Evolutionary conservation across 2,329 filamentous ascomycete species (phyloP), one percentile per base, ranked within the genome.

Genomic region (Microdochium bolleyi): DNA sequence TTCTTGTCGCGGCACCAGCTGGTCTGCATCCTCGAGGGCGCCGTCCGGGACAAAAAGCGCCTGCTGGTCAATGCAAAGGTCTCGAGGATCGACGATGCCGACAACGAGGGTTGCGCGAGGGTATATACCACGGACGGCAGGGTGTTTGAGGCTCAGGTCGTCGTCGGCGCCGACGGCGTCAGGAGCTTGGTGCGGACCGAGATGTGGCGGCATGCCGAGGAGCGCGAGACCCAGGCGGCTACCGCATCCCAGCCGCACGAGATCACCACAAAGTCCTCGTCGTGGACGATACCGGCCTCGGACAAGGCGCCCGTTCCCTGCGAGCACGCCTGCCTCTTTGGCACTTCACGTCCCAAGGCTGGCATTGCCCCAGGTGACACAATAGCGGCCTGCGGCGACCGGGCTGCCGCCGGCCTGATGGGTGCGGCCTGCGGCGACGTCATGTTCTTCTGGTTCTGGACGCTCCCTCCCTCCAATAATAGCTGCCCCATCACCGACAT

Each of bases 1-100:
- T 49, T 58, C 11, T 50, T 63, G 22, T 57, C 61, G 46, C 55
- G 60, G 14, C 57, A 60, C 34, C 46, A 55, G 37, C 49, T 62
- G 4, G 54, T 63, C 9, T 48, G 54, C 11, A 55, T 58, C 3
- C 41, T 64, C 1, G 58, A 62, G 44, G 49, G 54, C 24, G 34
- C 51, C 21, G 48, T 60, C 22, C 44, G 25, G 27, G 51, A 62
- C 37, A 65, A 64, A 46, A 14, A 41, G 37, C 37, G 37, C 37
- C 37, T 41, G 16, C 14, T 41, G 37, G 37, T 41, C 4, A 55
- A 48, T 24, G 9, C 58, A 1, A 67, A 64, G 10, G 54, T 68
- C 7, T 14, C 53, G 21, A 24, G 60, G 37, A 14, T 57, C 46
- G 16, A 54, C 49, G 56, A 44, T 57, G 57, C 19, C 21, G 44